Evolutionary conservation across 2,329 filamentous ascomycete species (phyloP).

Genomic region (Pseudogymnoascus verrucosus): DNA sequence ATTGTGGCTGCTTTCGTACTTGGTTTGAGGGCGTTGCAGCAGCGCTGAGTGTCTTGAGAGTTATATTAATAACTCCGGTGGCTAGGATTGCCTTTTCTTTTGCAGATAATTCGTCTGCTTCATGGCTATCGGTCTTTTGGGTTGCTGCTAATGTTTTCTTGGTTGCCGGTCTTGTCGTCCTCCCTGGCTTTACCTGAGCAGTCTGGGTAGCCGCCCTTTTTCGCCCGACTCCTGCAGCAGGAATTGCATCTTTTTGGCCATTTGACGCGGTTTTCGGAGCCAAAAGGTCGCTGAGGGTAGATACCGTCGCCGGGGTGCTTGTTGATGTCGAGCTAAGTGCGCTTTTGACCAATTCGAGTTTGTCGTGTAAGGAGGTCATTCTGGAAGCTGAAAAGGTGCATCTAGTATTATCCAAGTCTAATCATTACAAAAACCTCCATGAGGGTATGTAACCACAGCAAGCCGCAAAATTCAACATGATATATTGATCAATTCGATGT

Average conservation of each 20-base stretch:
- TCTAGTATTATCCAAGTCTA: slow-evolving; percentile 23
- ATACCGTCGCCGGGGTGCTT: slow-evolving; percentile 39
- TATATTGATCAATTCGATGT: slow-evolving; percentile 5
- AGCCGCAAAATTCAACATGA: slow-evolving; percentile 1
- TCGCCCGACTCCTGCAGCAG: not conserved
- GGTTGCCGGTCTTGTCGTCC: slow-evolving; percentile 26
- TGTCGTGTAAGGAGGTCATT: slow-evolving; percentile 34
- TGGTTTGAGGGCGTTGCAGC: slow-evolving; percentile 44
- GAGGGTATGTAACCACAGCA: slow-evolving; percentile 8
- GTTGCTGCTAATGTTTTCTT: slow-evolving; percentile 22
- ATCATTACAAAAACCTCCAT: slow-evolving; percentile 26
- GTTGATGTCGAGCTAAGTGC: slow-evolving; percentile 39
- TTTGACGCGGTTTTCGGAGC: slow-evolving; percentile 25
- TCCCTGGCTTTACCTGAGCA: slow-evolving; percentile 13
- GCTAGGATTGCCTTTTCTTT: slow-evolving; percentile 61
- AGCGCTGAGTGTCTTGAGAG: slow-evolving; percentile 61
- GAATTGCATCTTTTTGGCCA: slow-evolving; percentile 12
- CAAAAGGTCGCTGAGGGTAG: slow-evolving; percentile 39
- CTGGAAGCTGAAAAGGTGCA: slow-evolving; percentile 20
- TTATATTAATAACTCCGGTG: slow-evolving; percentile 63
- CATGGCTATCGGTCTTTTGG: not conserved
- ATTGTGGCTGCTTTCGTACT: slow-evolving; percentile 18
- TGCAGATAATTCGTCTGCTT: slow-evolving; percentile 36
- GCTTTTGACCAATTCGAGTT: slow-evolving; percentile 39
- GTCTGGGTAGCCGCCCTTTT: not conserved